Conservation (phyloP, 805 yeast genomes). For the Candida dajiaensis region DNA sequence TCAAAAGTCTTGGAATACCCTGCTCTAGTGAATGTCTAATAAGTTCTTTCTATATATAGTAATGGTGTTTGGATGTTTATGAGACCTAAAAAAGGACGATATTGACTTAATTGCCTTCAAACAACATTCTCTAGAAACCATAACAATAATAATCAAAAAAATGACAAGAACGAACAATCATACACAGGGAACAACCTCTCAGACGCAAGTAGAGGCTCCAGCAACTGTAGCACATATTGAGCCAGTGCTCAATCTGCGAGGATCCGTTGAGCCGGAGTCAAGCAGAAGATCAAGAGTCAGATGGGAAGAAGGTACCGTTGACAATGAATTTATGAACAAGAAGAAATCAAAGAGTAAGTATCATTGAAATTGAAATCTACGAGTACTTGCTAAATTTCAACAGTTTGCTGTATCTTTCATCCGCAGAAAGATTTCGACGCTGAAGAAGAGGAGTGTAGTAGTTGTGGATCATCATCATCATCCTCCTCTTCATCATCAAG, state of each 20-base stretch:
- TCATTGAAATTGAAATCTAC: too few relatives aligned
- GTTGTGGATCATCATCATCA: conserved; percentile 19
- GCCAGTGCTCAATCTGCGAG: conserved; percentile 15
- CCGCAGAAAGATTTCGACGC: conserved; percentile 64
- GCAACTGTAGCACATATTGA: background rate
- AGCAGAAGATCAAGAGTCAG: conserved; percentile 47
- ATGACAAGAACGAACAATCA: background rate
- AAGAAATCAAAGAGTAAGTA: conserved; percentile 72
- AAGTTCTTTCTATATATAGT: too few relatives aligned
- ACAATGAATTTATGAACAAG: conserved; percentile 82
- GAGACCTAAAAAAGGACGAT: too few relatives aligned
- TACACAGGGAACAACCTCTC: background rate
- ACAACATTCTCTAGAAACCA: background rate
- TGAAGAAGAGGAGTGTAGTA: conserved; percentile 29
- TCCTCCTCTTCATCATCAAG: conserved; percentile 26
- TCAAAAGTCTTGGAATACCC: too few relatives aligned
- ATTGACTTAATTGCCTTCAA: background rate
- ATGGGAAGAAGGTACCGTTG: conserved; percentile 85
- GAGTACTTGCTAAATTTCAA: background rate
- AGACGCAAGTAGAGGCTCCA: background rate
- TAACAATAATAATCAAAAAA: background rate
- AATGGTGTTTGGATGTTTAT: background rate
- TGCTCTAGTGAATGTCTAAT: too few relatives aligned
- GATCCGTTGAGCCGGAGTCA: conserved; percentile 16
- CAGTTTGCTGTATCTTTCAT: conserved; percentile 78